Evolutionary conservation across 2,329 filamentous ascomycete genomes (phyloP), one percentile per base, ranked within the genome.

Genomic region (Fusarium sp.): DNA sequence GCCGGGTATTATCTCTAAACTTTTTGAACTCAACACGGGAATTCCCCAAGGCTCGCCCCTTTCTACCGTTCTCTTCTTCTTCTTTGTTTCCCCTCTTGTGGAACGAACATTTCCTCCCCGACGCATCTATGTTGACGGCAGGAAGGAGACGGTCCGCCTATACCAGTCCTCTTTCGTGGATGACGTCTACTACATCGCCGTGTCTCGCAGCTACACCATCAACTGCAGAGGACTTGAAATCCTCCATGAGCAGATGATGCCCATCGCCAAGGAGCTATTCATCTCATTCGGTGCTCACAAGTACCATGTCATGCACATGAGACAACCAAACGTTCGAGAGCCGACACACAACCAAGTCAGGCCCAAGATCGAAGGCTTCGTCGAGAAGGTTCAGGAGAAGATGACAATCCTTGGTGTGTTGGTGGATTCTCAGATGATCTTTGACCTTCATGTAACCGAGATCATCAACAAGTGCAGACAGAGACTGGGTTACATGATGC

Each of bases 31-130:
- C 7, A 61, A 65, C 5, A 55, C 54, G 7, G 67, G 71, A 24
- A 70, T 73, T 33, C 70, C 71, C 6, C 71, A 73, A 48, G 68
- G 70, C 5, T 62, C 61, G 2, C 61, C 58, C 7, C 33, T 72
- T 7, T 73, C 71, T 6, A 14, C 65, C 6, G 31, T 73, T 3
- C 33, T 73, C 5, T 73, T 72, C 16, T 35, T 57, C 20, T 42
- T 72, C 38, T 67, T 70, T 22, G 50, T 42, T 4, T 45, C 61
- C 1, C 57, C 69, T 31, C 24, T 54, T 10, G 24, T 54, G 35
- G 24, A 54, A n/a, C 18, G 12, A n/a, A 38, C 26, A 22, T 38
- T 54, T 14, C 35, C 20, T 54, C 33, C 24, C 7, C 24, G 16
- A 31, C 30, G 6, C n/a, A 33, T 54, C 24, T 38, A 28, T 14